Base-by-base conservation (phyloP, 441 rosid species). In the Sinapis alba region DNA sequence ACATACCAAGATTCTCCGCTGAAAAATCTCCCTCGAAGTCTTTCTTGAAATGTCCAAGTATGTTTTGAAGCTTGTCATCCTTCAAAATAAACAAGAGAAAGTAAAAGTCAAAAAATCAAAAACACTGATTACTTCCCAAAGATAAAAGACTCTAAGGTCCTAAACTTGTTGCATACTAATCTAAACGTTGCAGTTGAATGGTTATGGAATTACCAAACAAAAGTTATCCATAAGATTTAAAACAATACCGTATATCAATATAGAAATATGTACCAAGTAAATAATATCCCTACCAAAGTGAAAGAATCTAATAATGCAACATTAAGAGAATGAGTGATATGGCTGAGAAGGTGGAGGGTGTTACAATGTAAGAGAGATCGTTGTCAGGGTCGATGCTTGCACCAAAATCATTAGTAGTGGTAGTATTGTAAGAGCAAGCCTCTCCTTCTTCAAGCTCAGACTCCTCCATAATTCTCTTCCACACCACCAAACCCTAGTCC, bases 361-460 rank as follows among this genome's bases (percentile, higher is more conserved):
- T 84, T 83, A 92, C 98, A 71, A 94, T 82, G 85, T 94, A 94
- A 74, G 97, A 83, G 79, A 90, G 95, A 79, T 83, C 88, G 78
- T 74, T 77, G 83, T 90, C 97, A 43, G 90, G 94, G 89, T 92
- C 97, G 30, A 87, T 65, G 82, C 60, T 76, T 57, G 78, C 84
- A 76, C 69, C 81, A 63, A 71, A 81, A 80, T 83, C 89, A 67
- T 85, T 85, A 78, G 83, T 75, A 74, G 82, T 71, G n/a, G n/a
- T n/a, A 59, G 78, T 80, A 73, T 86, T 85, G 82, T 87, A 89
- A 28, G 94, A 92, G 85, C 89, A 94, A 77, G 98, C 97, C 78
- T 94, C 98, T 62, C 98, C 98, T 87, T 94, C 98, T 86, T 94
- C 98, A 78, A 92, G 95, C 83, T 94, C 98, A 68, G 87, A 83